A percentile compares a stretch with the other conserved stretches of the same genome.
These are phyloP conservation scores for Amanita fuliginea DNA, from an alignment of 768 basidiomycete genomes.

Conservation along the genomic window DNA sequence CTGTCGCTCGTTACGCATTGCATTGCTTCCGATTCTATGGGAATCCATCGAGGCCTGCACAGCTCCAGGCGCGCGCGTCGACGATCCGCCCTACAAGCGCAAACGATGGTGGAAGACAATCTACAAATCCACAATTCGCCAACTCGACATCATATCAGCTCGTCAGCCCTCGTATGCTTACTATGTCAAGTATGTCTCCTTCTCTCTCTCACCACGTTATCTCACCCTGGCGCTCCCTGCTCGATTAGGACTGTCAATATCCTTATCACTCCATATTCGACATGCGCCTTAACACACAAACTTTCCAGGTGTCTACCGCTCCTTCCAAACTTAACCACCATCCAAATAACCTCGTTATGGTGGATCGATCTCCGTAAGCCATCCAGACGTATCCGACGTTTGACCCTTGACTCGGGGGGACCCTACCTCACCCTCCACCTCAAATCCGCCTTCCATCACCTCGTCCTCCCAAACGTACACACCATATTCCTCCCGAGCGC, in stretches of 20 bases:
- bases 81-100: background rate
- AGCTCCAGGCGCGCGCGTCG: background rate
- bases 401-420: background rate
- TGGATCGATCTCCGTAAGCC: background rate
- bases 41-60: background rate
- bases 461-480: background rate
- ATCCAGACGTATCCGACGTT: background rate
- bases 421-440: conserved; percentile 7
- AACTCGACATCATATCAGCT: background rate
- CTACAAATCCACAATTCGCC: background rate
- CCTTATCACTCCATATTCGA: background rate
- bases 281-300: background rate
- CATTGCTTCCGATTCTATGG: background rate
- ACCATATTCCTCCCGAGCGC: background rate
- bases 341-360: conserved; percentile 1
- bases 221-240: no score
- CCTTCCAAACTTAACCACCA: background rate
- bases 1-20: background rate
- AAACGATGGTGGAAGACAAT: conserved; percentile 1
- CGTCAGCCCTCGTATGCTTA: background rate
- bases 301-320: background rate
- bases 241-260: background rate
- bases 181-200: background rate
- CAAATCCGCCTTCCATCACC: background rate
- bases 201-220: background rate